phyloP scores from a whole-genome alignment of 129 eudicot genomes.

The Flaveria trinervia region DNA sequence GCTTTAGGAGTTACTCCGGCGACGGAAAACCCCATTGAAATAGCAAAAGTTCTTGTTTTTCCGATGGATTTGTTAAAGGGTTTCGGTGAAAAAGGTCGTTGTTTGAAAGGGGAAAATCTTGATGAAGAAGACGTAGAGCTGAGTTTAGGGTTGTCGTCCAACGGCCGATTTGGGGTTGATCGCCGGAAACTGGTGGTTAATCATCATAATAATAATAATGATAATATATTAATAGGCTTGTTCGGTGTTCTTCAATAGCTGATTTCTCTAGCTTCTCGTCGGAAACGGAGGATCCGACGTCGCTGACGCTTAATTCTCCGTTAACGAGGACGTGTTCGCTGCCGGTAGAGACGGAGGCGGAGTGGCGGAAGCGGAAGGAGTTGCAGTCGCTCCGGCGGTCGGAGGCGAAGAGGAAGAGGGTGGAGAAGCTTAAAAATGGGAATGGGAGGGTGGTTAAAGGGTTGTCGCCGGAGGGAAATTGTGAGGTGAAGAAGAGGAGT shows the following conservation, averaged over 20 bases:
- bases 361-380: slow-evolving; percentile 59
- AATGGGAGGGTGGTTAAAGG: not conserved
- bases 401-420: slow-evolving; percentile 61
- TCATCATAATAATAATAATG: not conserved
- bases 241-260: slow-evolving; percentile 47
- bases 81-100: not conserved
- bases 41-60: not conserved
- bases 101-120: slow-evolving; percentile 16
- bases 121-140: slow-evolving; percentile 45
- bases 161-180: slow-evolving; percentile 75
- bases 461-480: slow-evolving; percentile 18
- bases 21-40: too few species aligned
- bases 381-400: slow-evolving; percentile 48
- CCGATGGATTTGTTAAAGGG: slow-evolving; percentile 34
- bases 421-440: slow-evolving; percentile 46
- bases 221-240: slow-evolving; percentile 17
- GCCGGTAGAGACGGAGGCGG: slow-evolving; percentile 61
- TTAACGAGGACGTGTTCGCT: slow-evolving; percentile 52
- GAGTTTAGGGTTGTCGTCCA: slow-evolving; percentile 68
- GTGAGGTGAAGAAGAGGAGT: slow-evolving; percentile 5
- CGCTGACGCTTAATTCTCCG: slow-evolving; percentile 27
- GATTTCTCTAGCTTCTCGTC: slow-evolving; percentile 26
- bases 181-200: slow-evolving; percentile 16
- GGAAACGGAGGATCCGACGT: slow-evolving; percentile 23
- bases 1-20: not conserved